Evolutionary conservation across 495 filamentous ascomycete genomes (phyloP), one percentile per base, ranked within the genome.

Genomic region (Hypoxylon fuscum): DNA sequence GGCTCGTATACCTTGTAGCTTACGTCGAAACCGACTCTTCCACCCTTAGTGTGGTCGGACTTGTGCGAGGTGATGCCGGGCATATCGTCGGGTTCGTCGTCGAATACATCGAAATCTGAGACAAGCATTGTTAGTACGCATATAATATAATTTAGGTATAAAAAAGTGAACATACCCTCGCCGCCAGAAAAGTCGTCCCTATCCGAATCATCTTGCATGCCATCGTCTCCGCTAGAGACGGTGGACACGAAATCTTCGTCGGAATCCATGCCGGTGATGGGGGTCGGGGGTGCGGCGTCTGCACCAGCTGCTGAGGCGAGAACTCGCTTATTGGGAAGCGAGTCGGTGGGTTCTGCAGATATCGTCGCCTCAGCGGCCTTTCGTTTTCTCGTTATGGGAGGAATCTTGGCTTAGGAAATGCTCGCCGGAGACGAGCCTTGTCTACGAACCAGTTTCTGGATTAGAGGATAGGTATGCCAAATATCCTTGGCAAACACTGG

Each of bases 211-310:
- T 92, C 81, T 35, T 81, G 82, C 45, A 93, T 87, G 46, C 86
- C 84, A 69, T 91, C 91, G 45, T 89, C 87, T 34, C 85, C 86
- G 70, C 90, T 96, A 12, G 91, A 93, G 63, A 87, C 81, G 56
- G 88, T 87, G 48, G 90, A 96, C 83, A 96, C 90, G 72, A 94
- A 93, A 62, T 98, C 95, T 72, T 98, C 94, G 63, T 98, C 95
- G 10, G 95, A 97, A 71, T 97, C 94, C 95, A 98, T 98, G 14
- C 79, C 87, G 66, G 86, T 91, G 47, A 82, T 76, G 22, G 88
- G 88, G n/a, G 87, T 85, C 17, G 83, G 80, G 14, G 86, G 83
- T 42, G 80, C 79, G 44, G 76, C 72, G 53, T 77, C 66, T 57
- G 74, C 72, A 49, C 74, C 68, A 70, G 76, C 76, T 64, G 77